A percentile compares a stretch with the other conserved stretches of the same genome.
Conservation (phyloP, 2,329 filamentous ascomycete species). For the Ceratocystis lukuohia region DNA sequence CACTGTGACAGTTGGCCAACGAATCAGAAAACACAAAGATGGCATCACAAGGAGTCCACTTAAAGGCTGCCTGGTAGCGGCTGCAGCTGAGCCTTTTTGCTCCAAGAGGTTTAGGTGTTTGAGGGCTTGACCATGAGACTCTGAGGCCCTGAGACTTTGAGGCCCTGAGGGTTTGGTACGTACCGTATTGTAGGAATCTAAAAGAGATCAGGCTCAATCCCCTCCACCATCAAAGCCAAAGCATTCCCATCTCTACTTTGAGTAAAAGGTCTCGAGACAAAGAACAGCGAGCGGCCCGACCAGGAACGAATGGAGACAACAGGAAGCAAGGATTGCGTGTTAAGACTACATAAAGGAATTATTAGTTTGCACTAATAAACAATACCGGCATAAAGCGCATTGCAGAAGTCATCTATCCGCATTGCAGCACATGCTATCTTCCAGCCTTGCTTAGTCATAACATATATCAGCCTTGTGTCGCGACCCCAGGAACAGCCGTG, state of each 20-base stretch:
- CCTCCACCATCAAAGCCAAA: too few species aligned
- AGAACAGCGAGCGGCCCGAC: background rate
- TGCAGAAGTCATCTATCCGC: too few species aligned
- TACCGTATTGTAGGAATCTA: too few species aligned
- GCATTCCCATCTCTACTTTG: background rate
- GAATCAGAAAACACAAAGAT: constrained; percentile 16
- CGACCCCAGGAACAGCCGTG: background rate
- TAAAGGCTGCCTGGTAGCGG: constrained; percentile 3
- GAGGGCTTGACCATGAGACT: background rate
- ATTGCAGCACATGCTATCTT: background rate
- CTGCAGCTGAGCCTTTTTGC: background rate
- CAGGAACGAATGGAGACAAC: background rate
- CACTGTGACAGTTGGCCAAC: constrained; percentile 13
- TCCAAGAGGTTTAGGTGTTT: background rate
- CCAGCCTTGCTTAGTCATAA: constrained; percentile 18
- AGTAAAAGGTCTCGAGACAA: background rate
- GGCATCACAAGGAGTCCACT: constrained; percentile 14
- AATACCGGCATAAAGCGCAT: background rate
- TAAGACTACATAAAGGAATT: background rate
- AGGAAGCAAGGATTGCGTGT: background rate
- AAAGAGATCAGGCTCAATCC: too few species aligned
- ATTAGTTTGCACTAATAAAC: background rate
- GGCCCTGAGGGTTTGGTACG: too few species aligned
- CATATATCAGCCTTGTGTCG: constrained; percentile 15
- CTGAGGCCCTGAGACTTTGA: too few species aligned